Evolutionary conservation across 129 eudicot species (phyloP).

Genomic region (Pulicaria dysenterica): DNA sequence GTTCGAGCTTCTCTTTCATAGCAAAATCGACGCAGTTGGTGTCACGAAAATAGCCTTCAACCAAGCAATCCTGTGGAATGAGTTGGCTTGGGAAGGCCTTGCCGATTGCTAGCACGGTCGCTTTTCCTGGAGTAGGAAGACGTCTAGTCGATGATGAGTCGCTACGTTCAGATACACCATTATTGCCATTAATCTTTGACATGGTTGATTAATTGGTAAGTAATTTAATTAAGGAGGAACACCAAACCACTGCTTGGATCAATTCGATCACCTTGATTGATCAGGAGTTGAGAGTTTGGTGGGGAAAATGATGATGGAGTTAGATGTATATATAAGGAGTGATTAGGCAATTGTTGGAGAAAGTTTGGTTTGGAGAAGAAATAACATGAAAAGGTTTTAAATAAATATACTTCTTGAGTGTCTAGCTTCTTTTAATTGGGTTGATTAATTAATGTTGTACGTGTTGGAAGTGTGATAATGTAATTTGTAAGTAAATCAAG

Average conservation of each 20-base stretch:
- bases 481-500: constrained; percentile 28
- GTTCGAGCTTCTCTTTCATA: constrained; percentile 84
- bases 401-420: constrained; percentile 27
- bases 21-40: constrained; percentile 77
- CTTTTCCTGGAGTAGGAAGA: constrained; percentile 71
- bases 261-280: not conserved
- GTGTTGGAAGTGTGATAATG: constrained; percentile 52
- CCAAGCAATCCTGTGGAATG: constrained; percentile 85
- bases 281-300: constrained; percentile 16
- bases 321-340: constrained; percentile 51
- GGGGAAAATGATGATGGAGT: constrained; percentile 11
- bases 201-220: constrained; percentile 45
- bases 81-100: constrained; percentile 91
- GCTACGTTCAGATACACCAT: constrained; percentile 28
- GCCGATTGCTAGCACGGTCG: constrained; percentile 69
- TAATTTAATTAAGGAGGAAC: not conserved
- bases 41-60: constrained; percentile 87
- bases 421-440: constrained; percentile 25
- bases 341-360: constrained; percentile 55
- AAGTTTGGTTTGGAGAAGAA: constrained; percentile 64
- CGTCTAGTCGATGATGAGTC: constrained; percentile 40
- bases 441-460: constrained; percentile 21
- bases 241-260: not conserved
- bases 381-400: constrained; percentile 58
- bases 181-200: constrained; percentile 42